Percentiles rank a stretch among this genome's conserved stretches.
Conservation (phyloP, 345 rosid genomes). For the Geranium brycei region DNA sequence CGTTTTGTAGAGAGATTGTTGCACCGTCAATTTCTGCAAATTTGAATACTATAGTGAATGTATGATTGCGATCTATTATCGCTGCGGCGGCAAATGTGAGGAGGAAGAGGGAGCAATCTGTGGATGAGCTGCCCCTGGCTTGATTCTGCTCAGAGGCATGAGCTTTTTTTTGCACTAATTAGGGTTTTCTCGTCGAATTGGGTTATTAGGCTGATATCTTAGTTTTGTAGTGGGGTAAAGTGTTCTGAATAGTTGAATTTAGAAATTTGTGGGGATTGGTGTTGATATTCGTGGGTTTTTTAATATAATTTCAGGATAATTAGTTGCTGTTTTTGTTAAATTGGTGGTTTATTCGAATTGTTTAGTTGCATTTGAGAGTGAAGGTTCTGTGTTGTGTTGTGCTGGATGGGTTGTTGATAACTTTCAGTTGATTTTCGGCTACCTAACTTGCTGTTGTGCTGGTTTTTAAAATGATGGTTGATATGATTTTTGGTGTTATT, state of each 20-base stretch:
- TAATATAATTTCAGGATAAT: too few species aligned
- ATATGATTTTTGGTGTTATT: constrained; percentile 14
- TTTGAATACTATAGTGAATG: background rate
- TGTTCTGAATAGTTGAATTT: background rate
- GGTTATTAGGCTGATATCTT: background rate
- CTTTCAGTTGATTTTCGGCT: background rate
- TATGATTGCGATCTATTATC: constrained; percentile 10
- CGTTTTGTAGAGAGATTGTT: background rate
- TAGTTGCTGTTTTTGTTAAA: background rate
- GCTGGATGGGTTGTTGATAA: background rate
- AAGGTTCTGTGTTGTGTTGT: background rate
- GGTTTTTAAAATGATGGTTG: constrained; percentile 5
- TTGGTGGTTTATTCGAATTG: too few species aligned
- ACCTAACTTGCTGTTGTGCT: background rate
- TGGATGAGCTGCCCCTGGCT: constrained; percentile 22
- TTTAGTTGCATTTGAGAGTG: background rate
- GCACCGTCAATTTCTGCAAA: background rate
- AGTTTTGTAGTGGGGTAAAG: background rate
- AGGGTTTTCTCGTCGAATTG: background rate
- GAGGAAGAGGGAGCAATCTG: constrained; percentile 18
- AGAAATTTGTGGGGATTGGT: too few species aligned
- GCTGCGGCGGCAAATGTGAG: constrained; percentile 21
- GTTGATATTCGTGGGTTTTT: background rate
- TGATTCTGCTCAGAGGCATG: constrained; percentile 40
- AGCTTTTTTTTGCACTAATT: constrained; percentile 12